Evolutionary conservation across 2,329 filamentous ascomycete genomes (phyloP), one percentile per base, ranked within the genome.

Genomic region (Ascochyta lentis): DNA sequence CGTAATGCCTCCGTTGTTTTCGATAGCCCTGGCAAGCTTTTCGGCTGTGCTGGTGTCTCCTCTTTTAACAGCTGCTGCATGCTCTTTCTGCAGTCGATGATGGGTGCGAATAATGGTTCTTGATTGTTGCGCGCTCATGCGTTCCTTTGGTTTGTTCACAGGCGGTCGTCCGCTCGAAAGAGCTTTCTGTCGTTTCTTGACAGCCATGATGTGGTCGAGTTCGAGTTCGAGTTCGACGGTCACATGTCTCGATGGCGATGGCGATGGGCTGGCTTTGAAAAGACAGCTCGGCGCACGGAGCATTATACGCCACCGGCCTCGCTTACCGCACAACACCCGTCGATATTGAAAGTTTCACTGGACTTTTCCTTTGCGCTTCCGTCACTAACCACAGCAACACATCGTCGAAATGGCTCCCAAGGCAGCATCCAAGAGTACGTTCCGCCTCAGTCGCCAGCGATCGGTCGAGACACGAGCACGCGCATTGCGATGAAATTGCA

Each of bases 51-150:
- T 67, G 16, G 56, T 51, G 50, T 84, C 76, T 33, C 76, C 74
- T 26, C 75, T 69, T 47, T 79, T 73, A 24, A 80, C 47, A 7
- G 86, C 86, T 59, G 78, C 77, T 9, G 80, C 79, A 26, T 82
- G 80, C 19, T 80, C 74, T 70, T 88, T 88, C 40, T 85, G 79
- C 40, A 88, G 78, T 50, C 78, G 79, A 64, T 89, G 86, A 72
- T 87, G 85, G 29, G 79, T 79, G 40, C 82, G 81, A 59, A 88
- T 87, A 29, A 86, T 77, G 40, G 79, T 82, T 42, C 85, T 79
- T 2, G 84, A 86, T 22, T 81, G 80, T 68, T 82, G 84, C 13
- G 85, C 80, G 15, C 84, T 86, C 56, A 87, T 76, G 1, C 61
- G 67, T 51, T 73, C 69, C 40, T 65, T 69, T 4, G 64, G 63